Percentiles rank a stretch among this genome's conserved stretches.
These are phyloP conservation scores for Trichoderma koningii DNA, from an alignment of 2,329 filamentous ascomycete genomes.

Conservation along the genomic window DNA sequence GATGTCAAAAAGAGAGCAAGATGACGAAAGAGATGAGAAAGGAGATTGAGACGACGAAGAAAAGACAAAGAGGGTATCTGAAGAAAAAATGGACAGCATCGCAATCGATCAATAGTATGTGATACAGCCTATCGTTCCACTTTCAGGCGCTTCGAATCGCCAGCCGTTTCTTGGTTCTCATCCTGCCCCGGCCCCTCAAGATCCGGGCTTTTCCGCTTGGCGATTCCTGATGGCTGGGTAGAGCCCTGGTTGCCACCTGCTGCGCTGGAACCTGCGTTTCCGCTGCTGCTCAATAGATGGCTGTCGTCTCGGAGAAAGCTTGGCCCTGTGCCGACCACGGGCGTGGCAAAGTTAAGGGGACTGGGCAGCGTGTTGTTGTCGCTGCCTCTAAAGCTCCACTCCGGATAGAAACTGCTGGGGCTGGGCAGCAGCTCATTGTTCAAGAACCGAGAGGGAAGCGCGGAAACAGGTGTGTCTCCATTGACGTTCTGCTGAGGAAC, in stretches of 20 bases:
- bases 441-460: conserved; percentile 87
- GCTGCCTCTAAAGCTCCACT: conserved; percentile 75
- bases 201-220: conserved; percentile 62
- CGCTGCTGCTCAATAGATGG: conserved; percentile 29
- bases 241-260: conserved; percentile 25
- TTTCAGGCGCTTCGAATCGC: conserved; percentile 57
- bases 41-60: conserved; percentile 23
- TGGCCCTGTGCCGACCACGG: conserved; percentile 63
- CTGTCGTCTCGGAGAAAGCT: conserved; percentile 64
- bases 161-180: conserved; percentile 46
- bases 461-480: conserved; percentile 77
- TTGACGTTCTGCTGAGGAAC: conserved; percentile 67
- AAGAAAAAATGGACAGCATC: conserved; percentile 23
- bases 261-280: conserved; percentile 28
- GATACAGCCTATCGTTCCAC: conserved; percentile 46
- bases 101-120: conserved; percentile 16
- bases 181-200: conserved; percentile 44
- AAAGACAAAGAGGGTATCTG: conserved; percentile 28
- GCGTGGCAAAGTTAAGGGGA: conserved; percentile 90
- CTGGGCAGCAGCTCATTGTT: conserved; percentile 85
- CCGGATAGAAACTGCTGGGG: conserved; percentile 88
- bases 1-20: not conserved
- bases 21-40: not conserved
- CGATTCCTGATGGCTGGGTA: conserved; percentile 23
- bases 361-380: conserved; percentile 89